These are phyloP conservation scores for Pouteria campechiana DNA, from an alignment of 179 eudicot species.

Conservation along the genomic window DNA sequence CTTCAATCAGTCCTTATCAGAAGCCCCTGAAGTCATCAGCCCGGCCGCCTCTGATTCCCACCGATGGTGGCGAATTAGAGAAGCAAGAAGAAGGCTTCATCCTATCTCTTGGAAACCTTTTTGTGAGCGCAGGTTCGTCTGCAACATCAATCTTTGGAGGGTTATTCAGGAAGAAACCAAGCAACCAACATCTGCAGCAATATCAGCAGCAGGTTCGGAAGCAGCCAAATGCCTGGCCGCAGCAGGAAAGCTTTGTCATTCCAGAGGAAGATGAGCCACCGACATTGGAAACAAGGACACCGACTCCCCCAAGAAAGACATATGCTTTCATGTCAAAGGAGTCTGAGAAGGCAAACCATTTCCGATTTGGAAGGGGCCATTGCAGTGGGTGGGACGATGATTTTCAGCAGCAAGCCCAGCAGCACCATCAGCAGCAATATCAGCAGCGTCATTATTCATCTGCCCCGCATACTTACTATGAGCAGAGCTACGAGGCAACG, in stretches of 20 bases:
- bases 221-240: slow-evolving; percentile 49
- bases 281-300: slow-evolving; percentile 59
- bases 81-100: slow-evolving; percentile 73
- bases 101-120: slow-evolving; percentile 52
- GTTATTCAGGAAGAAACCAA: slow-evolving; percentile 35
- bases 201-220: slow-evolving; percentile 28
- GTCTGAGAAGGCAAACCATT: slow-evolving; percentile 74
- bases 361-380: slow-evolving; percentile 57
- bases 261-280: slow-evolving; percentile 92
- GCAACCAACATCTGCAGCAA: slow-evolving; percentile 20
- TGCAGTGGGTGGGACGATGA: slow-evolving; percentile 67
- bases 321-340: slow-evolving; percentile 89
- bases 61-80: slow-evolving; percentile 59
- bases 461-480: slow-evolving; percentile 63
- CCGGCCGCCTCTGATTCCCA: slow-evolving; percentile 71
- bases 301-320: slow-evolving; percentile 80
- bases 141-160: slow-evolving; percentile 48
- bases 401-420: slow-evolving; percentile 32
- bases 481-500: slow-evolving; percentile 56
- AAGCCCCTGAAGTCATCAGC: slow-evolving; percentile 41
- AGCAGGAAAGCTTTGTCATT: slow-evolving; percentile 77
- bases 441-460: slow-evolving; percentile 58
- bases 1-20: slow-evolving; percentile 41
- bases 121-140: slow-evolving; percentile 43
- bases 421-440: slow-evolving; percentile 41